Evolutionary conservation across 2,329 filamentous ascomycete genomes (phyloP).

Genomic region (Lasiodiplodia gonubiensis): DNA sequence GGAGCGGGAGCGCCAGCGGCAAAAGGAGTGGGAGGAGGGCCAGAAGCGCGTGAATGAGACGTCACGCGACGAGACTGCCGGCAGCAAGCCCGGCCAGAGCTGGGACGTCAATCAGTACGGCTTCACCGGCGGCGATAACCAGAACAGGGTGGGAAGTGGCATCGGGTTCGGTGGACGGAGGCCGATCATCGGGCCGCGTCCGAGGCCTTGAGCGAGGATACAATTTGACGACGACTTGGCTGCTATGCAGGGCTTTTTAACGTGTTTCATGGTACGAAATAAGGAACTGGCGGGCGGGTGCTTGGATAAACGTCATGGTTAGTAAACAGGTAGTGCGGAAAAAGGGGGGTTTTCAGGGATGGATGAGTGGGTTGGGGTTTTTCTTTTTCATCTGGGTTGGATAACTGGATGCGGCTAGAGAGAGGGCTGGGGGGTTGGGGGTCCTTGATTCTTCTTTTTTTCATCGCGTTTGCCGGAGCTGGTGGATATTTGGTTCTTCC

Average conservation of each 20-base stretch:
- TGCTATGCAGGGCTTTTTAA: not conserved
- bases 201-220: slow-evolving; percentile 38
- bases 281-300: not conserved
- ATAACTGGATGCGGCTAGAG: not conserved
- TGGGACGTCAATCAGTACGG: slow-evolving; percentile 83
- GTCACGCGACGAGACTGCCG: slow-evolving; percentile 61
- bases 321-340: not conserved
- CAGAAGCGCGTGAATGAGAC: slow-evolving; percentile 69
- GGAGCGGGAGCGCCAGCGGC: slow-evolving; percentile 77
- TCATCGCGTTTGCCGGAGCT: not conserved
- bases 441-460: not conserved
- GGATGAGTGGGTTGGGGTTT: not conserved
- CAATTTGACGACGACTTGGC: not conserved
- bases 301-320: not conserved
- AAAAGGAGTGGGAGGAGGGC: slow-evolving; percentile 79
- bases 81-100: slow-evolving; percentile 69
- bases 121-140: slow-evolving; percentile 75
- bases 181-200: slow-evolving; percentile 80
- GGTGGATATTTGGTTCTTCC: not conserved
- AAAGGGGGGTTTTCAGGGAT: not conserved
- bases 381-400: not conserved
- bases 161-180: slow-evolving; percentile 69
- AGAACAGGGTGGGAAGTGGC: slow-evolving; percentile 70
- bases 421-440: not conserved
- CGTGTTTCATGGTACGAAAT: not conserved